Evolutionary conservation across 352 stramenopile species (phyloP).

Genomic region (Plasmopara viticola): DNA sequence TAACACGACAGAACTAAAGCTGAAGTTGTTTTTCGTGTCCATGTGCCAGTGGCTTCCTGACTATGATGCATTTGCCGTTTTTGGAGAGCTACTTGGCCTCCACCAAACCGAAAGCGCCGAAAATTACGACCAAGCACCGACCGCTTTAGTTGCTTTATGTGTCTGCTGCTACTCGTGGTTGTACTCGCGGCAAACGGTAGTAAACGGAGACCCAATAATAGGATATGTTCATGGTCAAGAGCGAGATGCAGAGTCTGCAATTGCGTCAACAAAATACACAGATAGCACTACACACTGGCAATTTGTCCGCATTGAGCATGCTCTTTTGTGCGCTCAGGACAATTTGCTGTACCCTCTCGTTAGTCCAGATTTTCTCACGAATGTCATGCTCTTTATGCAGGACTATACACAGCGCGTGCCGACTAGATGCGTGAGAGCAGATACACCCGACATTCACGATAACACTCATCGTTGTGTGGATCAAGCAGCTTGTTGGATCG

Average conservation of each 20-base stretch:
- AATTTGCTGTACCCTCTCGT: slow-evolving; percentile 66
- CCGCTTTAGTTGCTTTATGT: slow-evolving; percentile 48
- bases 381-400: slow-evolving; percentile 41
- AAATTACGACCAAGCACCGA: slow-evolving; percentile 28
- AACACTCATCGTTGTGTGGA: neutral
- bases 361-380: slow-evolving; percentile 49
- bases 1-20: slow-evolving; percentile 43
- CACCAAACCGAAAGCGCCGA: slow-evolving; percentile 27
- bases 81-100: slow-evolving; percentile 55
- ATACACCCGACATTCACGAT: slow-evolving; percentile 9
- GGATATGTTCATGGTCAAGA: slow-evolving; percentile 7
- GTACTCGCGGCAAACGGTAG: slow-evolving; percentile 55
- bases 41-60: slow-evolving; percentile 46
- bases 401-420: slow-evolving; percentile 44
- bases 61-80: slow-evolving; percentile 56
- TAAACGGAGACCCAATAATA: slow-evolving; percentile 30
- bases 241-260: slow-evolving; percentile 5
- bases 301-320: slow-evolving; percentile 46
- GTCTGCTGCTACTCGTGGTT: slow-evolving; percentile 54
- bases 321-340: slow-evolving; percentile 60
- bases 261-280: slow-evolving; percentile 2
- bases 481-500: slow-evolving; percentile 31
- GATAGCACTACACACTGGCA: slow-evolving; percentile 46
- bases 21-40: slow-evolving; percentile 60
- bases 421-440: slow-evolving; percentile 7